Conservation (phyloP, 768 basidiomycete genomes). For the Porphyrellus cyaneotinctus region DNA sequence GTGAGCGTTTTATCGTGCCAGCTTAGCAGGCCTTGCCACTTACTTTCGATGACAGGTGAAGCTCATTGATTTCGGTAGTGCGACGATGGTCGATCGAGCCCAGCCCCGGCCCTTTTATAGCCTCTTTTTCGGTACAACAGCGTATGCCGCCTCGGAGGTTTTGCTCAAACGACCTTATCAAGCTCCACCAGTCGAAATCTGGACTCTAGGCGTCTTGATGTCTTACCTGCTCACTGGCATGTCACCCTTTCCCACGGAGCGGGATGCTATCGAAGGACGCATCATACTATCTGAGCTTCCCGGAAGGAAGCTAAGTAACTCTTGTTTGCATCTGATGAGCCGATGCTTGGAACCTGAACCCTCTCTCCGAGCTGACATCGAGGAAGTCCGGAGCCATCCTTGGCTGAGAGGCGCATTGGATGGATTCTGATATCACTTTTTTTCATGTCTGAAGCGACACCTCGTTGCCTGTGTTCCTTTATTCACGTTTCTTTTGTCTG, state of each 20-base stretch:
- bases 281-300: constrained; percentile 47
- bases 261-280: constrained; percentile 67
- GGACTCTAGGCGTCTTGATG: constrained; percentile 93
- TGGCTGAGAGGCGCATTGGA: constrained; percentile 54
- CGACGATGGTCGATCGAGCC: constrained; percentile 65
- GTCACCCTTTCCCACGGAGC: constrained; percentile 87
- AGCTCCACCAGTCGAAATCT: constrained; percentile 92
- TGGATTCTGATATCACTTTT: constrained; percentile 12
- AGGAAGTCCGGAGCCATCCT: constrained; percentile 75
- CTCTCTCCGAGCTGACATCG: constrained; percentile 71
- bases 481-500: not conserved
- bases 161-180: constrained; percentile 84
- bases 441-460: constrained; percentile 7
- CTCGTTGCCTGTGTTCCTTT: not conserved
- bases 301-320: constrained; percentile 38
- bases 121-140: constrained; percentile 89
- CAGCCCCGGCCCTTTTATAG: constrained; percentile 64
- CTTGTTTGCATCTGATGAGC: constrained; percentile 59
- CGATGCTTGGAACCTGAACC: constrained; percentile 86
- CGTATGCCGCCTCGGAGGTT: constrained; percentile 94
- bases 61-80: constrained; percentile 93
- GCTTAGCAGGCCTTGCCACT: constrained; percentile 3
- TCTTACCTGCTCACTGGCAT: constrained; percentile 91
- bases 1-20: constrained; percentile 34
- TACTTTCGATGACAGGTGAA: constrained; percentile 58